Percentiles rank a stretch among this genome's conserved stretches.
These are phyloP conservation scores for Apodospora peruviana DNA, from an alignment of 495 filamentous ascomycete genomes.

Conservation along the genomic window DNA sequence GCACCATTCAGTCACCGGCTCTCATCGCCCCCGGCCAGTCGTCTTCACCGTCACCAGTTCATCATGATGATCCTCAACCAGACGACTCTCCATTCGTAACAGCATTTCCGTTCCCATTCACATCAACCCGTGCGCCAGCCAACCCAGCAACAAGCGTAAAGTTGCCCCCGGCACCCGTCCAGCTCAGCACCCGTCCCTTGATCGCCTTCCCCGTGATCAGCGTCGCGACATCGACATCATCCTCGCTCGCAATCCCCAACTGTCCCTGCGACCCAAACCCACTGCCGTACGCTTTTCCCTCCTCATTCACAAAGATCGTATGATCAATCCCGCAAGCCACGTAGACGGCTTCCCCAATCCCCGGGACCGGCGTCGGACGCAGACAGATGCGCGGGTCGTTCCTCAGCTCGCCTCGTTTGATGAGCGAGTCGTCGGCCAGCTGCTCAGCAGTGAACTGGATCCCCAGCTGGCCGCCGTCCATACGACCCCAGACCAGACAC, in stretches of 20 bases:
- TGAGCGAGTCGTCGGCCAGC: not conserved
- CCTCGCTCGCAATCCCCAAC: not conserved
- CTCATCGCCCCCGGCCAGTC: no score
- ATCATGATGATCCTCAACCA: no score
- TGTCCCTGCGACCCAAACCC: not conserved
- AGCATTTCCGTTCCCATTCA: no score
- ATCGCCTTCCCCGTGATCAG: not conserved
- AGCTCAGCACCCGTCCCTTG: not conserved
- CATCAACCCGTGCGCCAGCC: no score
- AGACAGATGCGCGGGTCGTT: not conserved
- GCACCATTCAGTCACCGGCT: no score
- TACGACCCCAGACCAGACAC: not conserved
- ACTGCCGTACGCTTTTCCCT: not conserved
- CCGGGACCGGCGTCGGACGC: not conserved
- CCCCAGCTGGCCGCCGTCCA: not conserved
- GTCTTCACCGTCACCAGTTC: no score
- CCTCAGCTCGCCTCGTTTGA: not conserved
- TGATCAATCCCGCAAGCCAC: not conserved
- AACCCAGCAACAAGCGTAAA: no score
- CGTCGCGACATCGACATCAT: not conserved
- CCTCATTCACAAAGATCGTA: not conserved
- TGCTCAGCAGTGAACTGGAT: not conserved
- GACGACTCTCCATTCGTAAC: no score
- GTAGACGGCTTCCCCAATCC: not conserved
- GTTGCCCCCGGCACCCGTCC: not conserved